Conservation (phyloP, 805 yeast genomes). For the Ogataea neopini region DNA sequence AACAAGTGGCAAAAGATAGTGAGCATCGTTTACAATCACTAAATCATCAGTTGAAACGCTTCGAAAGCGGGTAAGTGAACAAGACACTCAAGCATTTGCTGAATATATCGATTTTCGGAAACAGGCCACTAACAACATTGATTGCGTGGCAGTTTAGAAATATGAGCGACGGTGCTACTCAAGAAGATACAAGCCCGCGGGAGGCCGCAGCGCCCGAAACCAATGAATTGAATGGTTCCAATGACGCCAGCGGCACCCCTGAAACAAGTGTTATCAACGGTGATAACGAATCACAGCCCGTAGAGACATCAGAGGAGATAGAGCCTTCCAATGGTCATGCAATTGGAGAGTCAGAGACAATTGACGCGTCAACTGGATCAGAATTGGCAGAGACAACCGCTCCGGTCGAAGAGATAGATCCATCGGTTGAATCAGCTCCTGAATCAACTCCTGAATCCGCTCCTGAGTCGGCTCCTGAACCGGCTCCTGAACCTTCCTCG, state of each 20-base stretch:
- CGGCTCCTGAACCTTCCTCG: not conserved
- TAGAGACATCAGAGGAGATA: not conserved
- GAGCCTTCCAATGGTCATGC: not conserved
- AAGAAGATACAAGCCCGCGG: slow-evolving; percentile 5
- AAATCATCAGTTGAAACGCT: not conserved
- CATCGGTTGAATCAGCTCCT: not conserved
- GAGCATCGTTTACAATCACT: not conserved
- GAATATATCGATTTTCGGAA: not conserved
- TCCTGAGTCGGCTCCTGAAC: not conserved
- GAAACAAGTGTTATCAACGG: not conserved
- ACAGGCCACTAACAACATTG: not conserved
- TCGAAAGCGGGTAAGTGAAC: not conserved
- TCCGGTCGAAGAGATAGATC: too few relatives aligned
- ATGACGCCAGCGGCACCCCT: not conserved
- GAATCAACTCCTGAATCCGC: not conserved
- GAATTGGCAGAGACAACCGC: too few relatives aligned
- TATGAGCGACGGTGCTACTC: slow-evolving; percentile 1
- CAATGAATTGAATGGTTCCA: not conserved
- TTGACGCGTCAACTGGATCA: too few relatives aligned
- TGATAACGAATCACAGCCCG: not conserved
- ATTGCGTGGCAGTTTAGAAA: slow-evolving; percentile 5
- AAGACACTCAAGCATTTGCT: not conserved
- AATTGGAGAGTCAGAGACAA: too few relatives aligned
- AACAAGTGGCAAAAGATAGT: slow-evolving; percentile 1
- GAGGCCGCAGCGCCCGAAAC: not conserved